Percentiles rank a stretch among this genome's conserved stretches.
Conservation (phyloP, 202 grass and related monocot species). For the Zizania palustris region DNA sequence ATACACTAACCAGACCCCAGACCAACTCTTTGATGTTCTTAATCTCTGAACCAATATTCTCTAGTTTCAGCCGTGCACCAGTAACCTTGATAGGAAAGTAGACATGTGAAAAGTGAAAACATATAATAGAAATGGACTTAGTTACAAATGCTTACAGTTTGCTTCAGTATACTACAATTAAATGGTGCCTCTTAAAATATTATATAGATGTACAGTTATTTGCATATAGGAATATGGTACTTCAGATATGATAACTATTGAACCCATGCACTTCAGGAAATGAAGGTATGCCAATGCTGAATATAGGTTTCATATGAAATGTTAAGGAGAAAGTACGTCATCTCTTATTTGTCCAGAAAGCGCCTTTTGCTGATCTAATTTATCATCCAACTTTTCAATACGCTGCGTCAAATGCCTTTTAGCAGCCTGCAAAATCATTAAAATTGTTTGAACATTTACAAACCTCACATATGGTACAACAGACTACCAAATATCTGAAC, state of each 20-base stretch:
- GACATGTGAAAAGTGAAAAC: slow-evolving; percentile 41
- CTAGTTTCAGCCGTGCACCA: slow-evolving; percentile 77
- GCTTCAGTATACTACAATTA: slow-evolving; percentile 21
- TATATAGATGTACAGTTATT: not conserved
- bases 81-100: slow-evolving; percentile 62
- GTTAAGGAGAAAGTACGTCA: slow-evolving; percentile 51
- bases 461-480: slow-evolving; percentile 20
- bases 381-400: slow-evolving; percentile 94
- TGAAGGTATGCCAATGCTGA: not conserved
- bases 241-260: slow-evolving; percentile 7
- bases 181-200: slow-evolving; percentile 1
- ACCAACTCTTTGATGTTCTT: slow-evolving; percentile 76
- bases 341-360: slow-evolving; percentile 89
- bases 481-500: slow-evolving; percentile 3
- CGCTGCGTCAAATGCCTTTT: slow-evolving; percentile 92
- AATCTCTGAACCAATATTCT: slow-evolving; percentile 78
- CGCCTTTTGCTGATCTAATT: slow-evolving; percentile 95
- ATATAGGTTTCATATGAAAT: slow-evolving; percentile 22
- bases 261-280: slow-evolving; percentile 20
- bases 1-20: slow-evolving; percentile 78
- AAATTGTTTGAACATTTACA: slow-evolving; percentile 5
- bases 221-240: not conserved
- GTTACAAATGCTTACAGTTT: not conserved
- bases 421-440: slow-evolving; percentile 58
- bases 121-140: not conserved